Percentiles rank a stretch among this genome's conserved stretches.
Conservation (phyloP, 2,329 filamentous ascomycete species). For the Atkinsonella texensis region DNA sequence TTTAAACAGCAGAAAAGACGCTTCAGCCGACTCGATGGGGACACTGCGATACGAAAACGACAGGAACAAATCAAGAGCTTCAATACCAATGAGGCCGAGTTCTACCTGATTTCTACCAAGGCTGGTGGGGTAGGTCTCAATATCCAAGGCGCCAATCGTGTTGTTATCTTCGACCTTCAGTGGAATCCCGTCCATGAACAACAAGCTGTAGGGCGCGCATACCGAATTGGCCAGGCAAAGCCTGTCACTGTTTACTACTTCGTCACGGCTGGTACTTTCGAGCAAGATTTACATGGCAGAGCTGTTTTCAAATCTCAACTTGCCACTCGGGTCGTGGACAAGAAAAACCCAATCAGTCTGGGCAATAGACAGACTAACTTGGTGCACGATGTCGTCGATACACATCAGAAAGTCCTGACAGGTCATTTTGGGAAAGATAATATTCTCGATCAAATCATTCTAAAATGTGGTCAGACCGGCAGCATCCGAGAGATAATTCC, state of each 20-base stretch:
- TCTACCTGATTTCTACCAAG: conserved; percentile 73
- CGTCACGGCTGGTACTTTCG: conserved; percentile 65
- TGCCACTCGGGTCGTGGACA: conserved; percentile 68
- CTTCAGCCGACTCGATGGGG: conserved; percentile 55
- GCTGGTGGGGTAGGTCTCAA: conserved; percentile 79
- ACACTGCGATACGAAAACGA: conserved; percentile 41
- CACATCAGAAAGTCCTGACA: conserved; percentile 37
- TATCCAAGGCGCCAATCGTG: conserved; percentile 70
- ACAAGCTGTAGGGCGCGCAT: conserved; percentile 77
- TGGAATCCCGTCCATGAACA: conserved; percentile 76
- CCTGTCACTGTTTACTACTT: conserved; percentile 78
- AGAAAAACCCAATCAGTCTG: conserved; percentile 61
- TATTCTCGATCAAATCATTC: conserved; percentile 41
- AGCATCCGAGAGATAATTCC: conserved; percentile 47
- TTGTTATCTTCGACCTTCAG: conserved; percentile 73
- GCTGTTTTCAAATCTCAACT: conserved; percentile 75
- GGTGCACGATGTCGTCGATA: conserved; percentile 44
- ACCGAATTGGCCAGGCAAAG: conserved; percentile 73
- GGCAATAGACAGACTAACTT: conserved; percentile 45
- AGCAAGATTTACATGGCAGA: conserved; percentile 60
- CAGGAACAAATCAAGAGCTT: conserved; percentile 56
- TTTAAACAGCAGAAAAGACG: conserved; percentile 37
- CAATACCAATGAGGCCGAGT: conserved; percentile 42
- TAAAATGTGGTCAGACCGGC: conserved; percentile 11
- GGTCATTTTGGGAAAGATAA: conserved; percentile 49